Evolutionary conservation across 1,284 basidiomycete genomes (phyloP), one percentile per base, ranked within the genome.

Genomic region (Acaromyces ingoldii): DNA sequence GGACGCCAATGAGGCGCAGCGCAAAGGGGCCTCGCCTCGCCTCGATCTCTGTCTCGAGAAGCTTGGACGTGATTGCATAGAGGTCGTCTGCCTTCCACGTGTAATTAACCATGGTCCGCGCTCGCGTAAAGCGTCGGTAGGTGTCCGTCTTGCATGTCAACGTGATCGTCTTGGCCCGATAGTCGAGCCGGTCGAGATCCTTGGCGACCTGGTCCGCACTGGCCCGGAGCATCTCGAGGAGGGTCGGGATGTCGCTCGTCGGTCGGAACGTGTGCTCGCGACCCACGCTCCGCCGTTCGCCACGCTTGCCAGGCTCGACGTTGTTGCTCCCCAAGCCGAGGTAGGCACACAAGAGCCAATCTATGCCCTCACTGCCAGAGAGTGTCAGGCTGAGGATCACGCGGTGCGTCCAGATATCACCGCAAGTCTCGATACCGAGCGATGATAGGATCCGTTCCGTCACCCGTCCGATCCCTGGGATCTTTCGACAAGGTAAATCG

Each of bases 191-290:
- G 26, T 60, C 59, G 13, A 74, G 54, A 38, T 74, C 71, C 30
- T 60, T 54, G 30, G 61, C 62, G 26, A 74, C 68, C n/a, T 60
- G 56, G 6, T 56, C 45, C 1, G 68, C 67, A 11, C 64, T 61
- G 31, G 60, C 44, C 9, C 54, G 60, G 17, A 74, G 60, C 15
- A 65, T 39, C 6, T 51, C 53, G 17, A 66, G 55, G 28, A 74
- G 49, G 19, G 41, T 31, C 6, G 50, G 38, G 0, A 46, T 45
- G 29, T 72, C 57, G 11, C 51, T 45, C 2, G 67, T 72, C 3
- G 71, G 70, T n/a, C 56, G 57, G 51, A 74, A 74, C 3, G 71
- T 74, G 43, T 62, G 63, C 28, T 74, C 71, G n/a, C 70, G 55
- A 10, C 71, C 70, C n/a, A 72, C 66, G 19, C 64, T 67, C 37